Evolutionary conservation across 192 early-diverging fungal species (phyloP), one percentile per base, ranked within the genome.

Genomic region (Glomus cerebriforme): DNA sequence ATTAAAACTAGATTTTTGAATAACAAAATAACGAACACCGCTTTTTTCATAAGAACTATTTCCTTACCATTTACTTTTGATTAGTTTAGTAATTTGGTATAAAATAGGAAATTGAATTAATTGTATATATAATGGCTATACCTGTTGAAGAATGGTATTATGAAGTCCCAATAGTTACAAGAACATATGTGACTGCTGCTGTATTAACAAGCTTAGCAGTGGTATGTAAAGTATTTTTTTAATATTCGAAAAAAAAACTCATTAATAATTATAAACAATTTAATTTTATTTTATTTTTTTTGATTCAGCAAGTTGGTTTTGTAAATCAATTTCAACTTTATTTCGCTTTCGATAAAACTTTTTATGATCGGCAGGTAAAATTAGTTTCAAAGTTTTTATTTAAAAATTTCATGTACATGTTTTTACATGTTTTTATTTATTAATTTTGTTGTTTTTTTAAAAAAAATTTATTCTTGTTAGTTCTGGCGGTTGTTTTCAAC

Each of bases 401-500:
- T 60, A 59, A 67, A 32, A 63, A 22, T 29, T 34, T 45, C 24
- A 24, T 71, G 27, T 79, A 47, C 2, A 27, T 27, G 17, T 9
- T 22, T 15, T 15, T 22, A 24, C 26, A 29, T 26, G 6, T 49
- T 49, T 26, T 19, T 24, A 0, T 13, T 49, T 29, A 12, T 49
- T 7, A 22, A 71, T 13, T n/a, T 43, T 31, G 26, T 6, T 65
- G 2, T 39, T 27, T n/a, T 54, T 27, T 15, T 49, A 27, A 58
- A 7, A 22, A 39, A 26, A n/a, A 81, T 73, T 59, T 59, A 34
- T 35, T 10, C 62, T 37, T n/a, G 59, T n/a, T 83, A 98, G 91
- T 97, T 92, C 86, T 97, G 96, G 96, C 88, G 98, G 22, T 86
- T 97, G 31, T 37, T 96, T 5, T 97, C 97, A 2, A 94, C 93